Conservation (phyloP, 2,329 filamentous ascomycete species). For the Arthrobotrys sphaeroides region DNA sequence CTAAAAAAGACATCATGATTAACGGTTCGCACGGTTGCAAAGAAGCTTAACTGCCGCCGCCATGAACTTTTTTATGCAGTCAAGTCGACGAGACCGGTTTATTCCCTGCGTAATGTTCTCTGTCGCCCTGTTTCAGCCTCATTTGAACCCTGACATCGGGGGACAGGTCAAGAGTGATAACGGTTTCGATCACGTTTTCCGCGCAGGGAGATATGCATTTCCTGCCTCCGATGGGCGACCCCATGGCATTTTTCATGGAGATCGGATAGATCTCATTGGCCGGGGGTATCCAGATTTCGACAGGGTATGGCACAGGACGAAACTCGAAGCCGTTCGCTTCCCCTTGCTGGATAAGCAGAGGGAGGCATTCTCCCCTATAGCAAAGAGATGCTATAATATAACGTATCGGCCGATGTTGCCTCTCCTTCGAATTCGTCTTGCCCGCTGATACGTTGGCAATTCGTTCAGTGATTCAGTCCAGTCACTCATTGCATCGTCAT, state of each 20-base stretch:
- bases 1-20: conserved; percentile 23
- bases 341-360: conserved; percentile 27
- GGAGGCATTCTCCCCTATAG: not conserved
- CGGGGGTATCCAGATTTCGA: conserved; percentile 11
- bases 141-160: conserved; percentile 40
- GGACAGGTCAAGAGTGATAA: conserved; percentile 35
- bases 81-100: not conserved
- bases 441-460: too few species aligned
- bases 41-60: conserved; percentile 34
- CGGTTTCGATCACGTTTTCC: conserved; percentile 40
- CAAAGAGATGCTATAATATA: not conserved
- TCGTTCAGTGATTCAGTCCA: not conserved
- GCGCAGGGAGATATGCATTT: conserved; percentile 30
- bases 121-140: conserved; percentile 50
- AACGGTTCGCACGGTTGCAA: conserved; percentile 51
- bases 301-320: conserved; percentile 23
- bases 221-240: conserved; percentile 24
- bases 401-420: not conserved
- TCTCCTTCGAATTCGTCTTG: not conserved
- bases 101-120: conserved; percentile 13
- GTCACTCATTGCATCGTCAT: not conserved
- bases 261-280: conserved; percentile 49
- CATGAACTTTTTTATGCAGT: not conserved
- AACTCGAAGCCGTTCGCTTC: conserved; percentile 33
- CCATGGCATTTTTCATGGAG: conserved; percentile 16